Percentiles rank a stretch among this genome's conserved stretches.
Conservation (phyloP, 1,139 yeast species). For the Yarrowia galli region DNA sequence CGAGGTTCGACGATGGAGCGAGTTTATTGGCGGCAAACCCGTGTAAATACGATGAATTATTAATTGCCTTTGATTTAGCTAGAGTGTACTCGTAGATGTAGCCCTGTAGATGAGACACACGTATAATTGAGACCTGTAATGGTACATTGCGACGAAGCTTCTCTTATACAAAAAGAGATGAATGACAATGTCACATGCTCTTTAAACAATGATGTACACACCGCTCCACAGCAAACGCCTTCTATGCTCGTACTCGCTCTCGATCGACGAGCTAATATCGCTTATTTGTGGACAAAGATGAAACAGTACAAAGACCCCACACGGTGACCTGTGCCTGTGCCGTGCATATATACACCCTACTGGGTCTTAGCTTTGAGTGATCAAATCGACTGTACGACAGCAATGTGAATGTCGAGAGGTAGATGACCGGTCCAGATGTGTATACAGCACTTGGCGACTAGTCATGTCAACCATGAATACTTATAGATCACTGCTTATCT, state of each 20-base stretch:
- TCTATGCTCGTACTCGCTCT: not conserved
- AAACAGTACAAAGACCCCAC: conserved; percentile 23
- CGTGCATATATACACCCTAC: conserved; percentile 1
- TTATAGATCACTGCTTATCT: too few species aligned
- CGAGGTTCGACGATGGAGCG: conserved; percentile 96
- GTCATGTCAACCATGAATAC: not conserved
- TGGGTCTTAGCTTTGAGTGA: too few species aligned
- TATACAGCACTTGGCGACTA: not conserved
- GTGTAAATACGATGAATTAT: conserved; percentile 54
- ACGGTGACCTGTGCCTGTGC: conserved; percentile 5
- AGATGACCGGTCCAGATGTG: not conserved
- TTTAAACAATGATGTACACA: too few species aligned
- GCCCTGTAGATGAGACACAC: too few species aligned
- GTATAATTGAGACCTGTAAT: too few species aligned
- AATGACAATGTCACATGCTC: too few species aligned
- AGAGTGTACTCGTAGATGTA: too few species aligned
- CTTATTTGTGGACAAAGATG: conserved; percentile 5
- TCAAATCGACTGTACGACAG: too few species aligned
- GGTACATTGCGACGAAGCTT: too few species aligned
- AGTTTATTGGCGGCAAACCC: conserved; percentile 90
- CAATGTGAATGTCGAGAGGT: too few species aligned
- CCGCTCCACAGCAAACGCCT: too few species aligned
- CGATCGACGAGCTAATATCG: not conserved
- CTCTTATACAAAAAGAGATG: too few species aligned
- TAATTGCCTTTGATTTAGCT: not conserved